Conservation (phyloP, 768 basidiomycete species). For the Suillus subluteus region DNA sequence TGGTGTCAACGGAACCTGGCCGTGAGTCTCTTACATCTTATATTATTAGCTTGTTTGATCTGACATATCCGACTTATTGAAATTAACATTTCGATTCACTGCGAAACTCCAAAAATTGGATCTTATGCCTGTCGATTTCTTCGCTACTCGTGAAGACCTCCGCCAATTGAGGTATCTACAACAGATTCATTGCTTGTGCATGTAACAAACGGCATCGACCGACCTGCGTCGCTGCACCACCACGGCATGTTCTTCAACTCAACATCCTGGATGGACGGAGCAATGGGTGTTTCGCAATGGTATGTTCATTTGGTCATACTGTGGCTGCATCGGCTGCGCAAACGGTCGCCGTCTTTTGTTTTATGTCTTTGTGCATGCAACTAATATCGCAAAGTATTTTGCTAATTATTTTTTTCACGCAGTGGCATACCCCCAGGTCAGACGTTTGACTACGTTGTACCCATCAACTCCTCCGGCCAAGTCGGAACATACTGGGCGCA, state of each 20-base stretch:
- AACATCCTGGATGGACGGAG: conserved; percentile 89
- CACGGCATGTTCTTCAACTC: conserved; percentile 96
- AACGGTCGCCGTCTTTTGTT: background rate
- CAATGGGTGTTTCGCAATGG: conserved; percentile 84
- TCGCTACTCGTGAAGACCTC: conserved; percentile 56
- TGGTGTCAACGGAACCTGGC: conserved; percentile 93
- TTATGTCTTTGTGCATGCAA: background rate
- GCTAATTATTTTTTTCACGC: background rate
- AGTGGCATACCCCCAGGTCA: conserved; percentile 81
- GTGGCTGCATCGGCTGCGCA: background rate
- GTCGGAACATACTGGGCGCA: conserved; percentile 87
- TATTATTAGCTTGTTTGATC: background rate
- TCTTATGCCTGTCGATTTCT: background rate
- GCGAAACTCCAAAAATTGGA: background rate
- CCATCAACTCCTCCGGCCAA: conserved; percentile 67
- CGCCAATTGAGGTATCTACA: conserved; percentile 72
- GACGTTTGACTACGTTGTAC: conserved; percentile 75
- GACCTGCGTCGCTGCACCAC: conserved; percentile 78
- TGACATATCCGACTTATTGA: background rate
- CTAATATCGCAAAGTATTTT: background rate
- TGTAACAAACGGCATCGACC: conserved; percentile 69
- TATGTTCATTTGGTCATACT: conserved; percentile 30
- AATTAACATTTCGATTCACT: background rate
- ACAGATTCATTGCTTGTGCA: conserved; percentile 80
- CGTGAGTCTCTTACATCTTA: conserved; percentile 53